phyloP scores from a whole-genome alignment of 148 eudicot species.

The Euryodendron excelsum region DNA sequence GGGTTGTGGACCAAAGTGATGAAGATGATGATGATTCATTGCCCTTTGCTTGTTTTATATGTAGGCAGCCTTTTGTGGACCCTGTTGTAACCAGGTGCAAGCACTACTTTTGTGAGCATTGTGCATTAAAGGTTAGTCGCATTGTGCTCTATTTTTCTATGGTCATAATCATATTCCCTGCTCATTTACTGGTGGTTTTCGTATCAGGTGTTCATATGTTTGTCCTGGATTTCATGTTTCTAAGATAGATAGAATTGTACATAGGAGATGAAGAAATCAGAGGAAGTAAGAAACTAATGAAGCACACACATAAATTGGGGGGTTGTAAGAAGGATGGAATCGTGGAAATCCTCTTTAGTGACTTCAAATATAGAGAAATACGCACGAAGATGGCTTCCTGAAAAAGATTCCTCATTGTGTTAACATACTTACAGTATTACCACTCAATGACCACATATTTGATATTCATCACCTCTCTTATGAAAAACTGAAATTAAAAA shows the following conservation, averaged over 20 bases:
- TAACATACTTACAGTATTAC: neutral
- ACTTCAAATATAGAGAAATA: neutral
- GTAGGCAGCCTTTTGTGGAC: constrained; percentile 79
- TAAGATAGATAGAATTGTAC: neutral
- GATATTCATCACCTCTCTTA: neutral
- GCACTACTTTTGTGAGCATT: constrained; percentile 92
- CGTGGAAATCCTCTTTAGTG: neutral
- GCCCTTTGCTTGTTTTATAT: constrained; percentile 87
- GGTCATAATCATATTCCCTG: neutral
- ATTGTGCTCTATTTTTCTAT: neutral
- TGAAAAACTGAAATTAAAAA: too few species aligned
- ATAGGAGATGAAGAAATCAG: neutral
- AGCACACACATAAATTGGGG: too few species aligned
- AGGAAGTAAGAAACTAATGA: neutral
- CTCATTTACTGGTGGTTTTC: neutral
- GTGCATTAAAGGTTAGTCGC: constrained; percentile 70
- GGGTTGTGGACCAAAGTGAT: constrained; percentile 28
- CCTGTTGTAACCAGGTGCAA: constrained; percentile 90
- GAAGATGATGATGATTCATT: constrained; percentile 70
- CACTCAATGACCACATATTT: neutral
- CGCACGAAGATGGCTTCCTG: neutral
- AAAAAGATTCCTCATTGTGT: neutral
- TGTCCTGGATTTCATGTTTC: neutral
- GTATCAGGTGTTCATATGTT: neutral
- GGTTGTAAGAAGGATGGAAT: neutral